Conservation (phyloP, 768 basidiomycete species). For the Pulveroboletus sp. region DNA sequence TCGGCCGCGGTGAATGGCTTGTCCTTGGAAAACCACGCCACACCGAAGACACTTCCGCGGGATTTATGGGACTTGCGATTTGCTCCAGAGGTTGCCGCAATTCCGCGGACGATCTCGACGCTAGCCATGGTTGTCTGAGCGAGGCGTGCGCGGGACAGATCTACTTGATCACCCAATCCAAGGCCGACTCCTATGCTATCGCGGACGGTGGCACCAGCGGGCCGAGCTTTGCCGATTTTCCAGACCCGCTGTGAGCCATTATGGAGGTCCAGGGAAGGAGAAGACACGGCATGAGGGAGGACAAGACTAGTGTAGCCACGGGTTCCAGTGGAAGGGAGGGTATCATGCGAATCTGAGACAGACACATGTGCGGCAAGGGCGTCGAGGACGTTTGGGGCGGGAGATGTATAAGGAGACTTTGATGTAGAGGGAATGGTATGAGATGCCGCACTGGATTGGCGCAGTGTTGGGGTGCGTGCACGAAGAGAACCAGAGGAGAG, state of each 20-base stretch:
- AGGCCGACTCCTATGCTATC: slow-evolving; percentile 26
- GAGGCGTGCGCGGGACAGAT: slow-evolving; percentile 72
- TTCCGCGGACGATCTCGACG: slow-evolving; percentile 70
- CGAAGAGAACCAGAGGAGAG: slow-evolving; percentile 8
- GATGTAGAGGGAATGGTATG: slow-evolving; percentile 21
- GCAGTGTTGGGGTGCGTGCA: slow-evolving; percentile 12
- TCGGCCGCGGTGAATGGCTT: slow-evolving; percentile 9
- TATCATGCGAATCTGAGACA: slow-evolving; percentile 21
- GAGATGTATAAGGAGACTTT: slow-evolving; percentile 30
- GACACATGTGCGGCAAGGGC: slow-evolving; percentile 32
- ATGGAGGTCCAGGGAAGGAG: slow-evolving; percentile 16
- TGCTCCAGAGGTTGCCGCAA: slow-evolving; percentile 28
- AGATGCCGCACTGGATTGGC: slow-evolving; percentile 12
- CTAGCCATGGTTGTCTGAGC: slow-evolving; percentile 90
- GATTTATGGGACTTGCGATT: slow-evolving; percentile 17
- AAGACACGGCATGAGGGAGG: slow-evolving; percentile 41
- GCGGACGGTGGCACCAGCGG: slow-evolving; percentile 13
- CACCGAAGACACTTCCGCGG: slow-evolving; percentile 24
- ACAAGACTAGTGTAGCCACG: slow-evolving; percentile 55
- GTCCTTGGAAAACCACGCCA: slow-evolving; percentile 31
- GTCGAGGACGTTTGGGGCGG: slow-evolving; percentile 30
- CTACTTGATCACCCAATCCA: slow-evolving; percentile 49
- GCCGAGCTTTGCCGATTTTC: slow-evolving; percentile 20
- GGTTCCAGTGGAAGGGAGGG: slow-evolving; percentile 48
- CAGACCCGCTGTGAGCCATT: slow-evolving; percentile 20